phyloP scores from a whole-genome alignment of 495 filamentous ascomycete species.

The Talaromyces stipitatus region DNA sequence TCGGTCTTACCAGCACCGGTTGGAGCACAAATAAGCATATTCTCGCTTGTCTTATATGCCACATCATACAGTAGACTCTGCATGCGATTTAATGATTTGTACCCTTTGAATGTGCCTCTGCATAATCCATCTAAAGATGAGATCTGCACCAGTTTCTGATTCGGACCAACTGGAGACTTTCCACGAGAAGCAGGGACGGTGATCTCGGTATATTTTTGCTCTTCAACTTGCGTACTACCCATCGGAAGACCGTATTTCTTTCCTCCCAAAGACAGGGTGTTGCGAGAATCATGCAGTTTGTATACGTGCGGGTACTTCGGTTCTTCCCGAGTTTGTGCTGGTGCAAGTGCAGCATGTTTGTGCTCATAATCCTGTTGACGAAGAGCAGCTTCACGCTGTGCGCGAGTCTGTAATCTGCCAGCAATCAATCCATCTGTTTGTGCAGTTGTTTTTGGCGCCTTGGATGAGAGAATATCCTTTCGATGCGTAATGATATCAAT shows the following conservation, averaged over 20 bases:
- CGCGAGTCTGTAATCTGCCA: constrained; percentile 58
- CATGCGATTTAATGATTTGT: constrained; percentile 93
- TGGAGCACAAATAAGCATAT: constrained; percentile 97
- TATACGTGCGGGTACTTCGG: constrained; percentile 89
- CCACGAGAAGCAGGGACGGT: constrained; percentile 67
- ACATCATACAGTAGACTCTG: constrained; percentile 94
- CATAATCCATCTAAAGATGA: constrained; percentile 83
- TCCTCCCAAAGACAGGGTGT: constrained; percentile 67
- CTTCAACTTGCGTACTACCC: constrained; percentile 53
- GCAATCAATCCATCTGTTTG: constrained; percentile 43
- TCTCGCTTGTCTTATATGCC: constrained; percentile 91
- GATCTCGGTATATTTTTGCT: constrained; percentile 79
- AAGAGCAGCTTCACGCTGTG: constrained; percentile 70
- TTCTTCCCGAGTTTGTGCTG: constrained; percentile 51
- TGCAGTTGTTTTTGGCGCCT: constrained; percentile 24
- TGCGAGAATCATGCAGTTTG: constrained; percentile 69
- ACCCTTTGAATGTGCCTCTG: constrained; percentile 84
- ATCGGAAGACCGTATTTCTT: constrained; percentile 67
- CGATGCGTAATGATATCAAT: constrained; percentile 74
- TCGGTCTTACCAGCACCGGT: constrained; percentile 99
- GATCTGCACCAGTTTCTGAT: constrained; percentile 70
- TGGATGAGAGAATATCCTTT: constrained; percentile 46
- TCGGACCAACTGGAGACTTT: constrained; percentile 62
- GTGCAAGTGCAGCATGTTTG: constrained; percentile 63
- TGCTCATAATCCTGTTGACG: constrained; percentile 70